phyloP scores from a whole-genome alignment of 2,329 filamentous ascomycete genomes.

The Sporothrix euskadiensis region DNA sequence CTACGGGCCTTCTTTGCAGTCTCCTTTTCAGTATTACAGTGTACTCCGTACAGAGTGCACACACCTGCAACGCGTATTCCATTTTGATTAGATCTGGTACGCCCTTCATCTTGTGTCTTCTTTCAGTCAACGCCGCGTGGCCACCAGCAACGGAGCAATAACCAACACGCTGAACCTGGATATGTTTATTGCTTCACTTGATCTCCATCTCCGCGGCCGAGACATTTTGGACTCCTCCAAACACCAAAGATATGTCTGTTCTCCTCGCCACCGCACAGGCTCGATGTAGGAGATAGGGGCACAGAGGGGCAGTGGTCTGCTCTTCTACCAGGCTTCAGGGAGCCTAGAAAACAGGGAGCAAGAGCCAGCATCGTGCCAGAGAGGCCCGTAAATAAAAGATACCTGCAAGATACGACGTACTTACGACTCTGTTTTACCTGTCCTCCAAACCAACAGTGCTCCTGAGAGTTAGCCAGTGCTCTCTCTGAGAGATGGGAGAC shows the following conservation, averaged over 20 bases:
- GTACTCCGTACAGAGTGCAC: not conserved
- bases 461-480: not conserved
- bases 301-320: not conserved
- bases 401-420: not conserved
- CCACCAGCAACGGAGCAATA: not conserved
- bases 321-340: not conserved
- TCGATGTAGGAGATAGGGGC: not conserved
- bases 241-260: not conserved
- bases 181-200: not conserved
- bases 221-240: not conserved
- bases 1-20: not conserved
- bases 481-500: not conserved
- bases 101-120: not conserved
- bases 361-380: not conserved
- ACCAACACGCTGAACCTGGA: not conserved
- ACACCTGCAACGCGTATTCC: not conserved
- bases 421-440: not conserved
- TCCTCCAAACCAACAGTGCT: not conserved
- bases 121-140: not conserved
- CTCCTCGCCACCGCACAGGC: conserved; percentile 14
- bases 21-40: not conserved
- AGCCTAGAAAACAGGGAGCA: not conserved
- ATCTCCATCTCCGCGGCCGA: not conserved
- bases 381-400: not conserved
- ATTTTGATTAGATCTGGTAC: not conserved